Percentiles rank a stretch among this genome's conserved stretches.
Conservation (phyloP, 345 rosid genomes). For the Gossypium anomalum region DNA sequence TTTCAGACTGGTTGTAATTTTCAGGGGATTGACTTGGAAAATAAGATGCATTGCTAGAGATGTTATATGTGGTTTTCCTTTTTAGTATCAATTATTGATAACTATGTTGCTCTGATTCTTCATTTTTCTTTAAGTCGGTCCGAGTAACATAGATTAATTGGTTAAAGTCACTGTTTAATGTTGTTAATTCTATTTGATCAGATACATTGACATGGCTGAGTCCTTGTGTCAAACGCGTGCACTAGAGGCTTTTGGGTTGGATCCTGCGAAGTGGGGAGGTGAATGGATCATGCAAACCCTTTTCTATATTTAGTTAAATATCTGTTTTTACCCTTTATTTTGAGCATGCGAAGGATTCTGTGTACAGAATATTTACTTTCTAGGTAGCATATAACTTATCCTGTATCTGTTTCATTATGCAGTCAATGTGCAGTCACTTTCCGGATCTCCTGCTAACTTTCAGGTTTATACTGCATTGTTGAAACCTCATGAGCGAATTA, state of each 20-base stretch:
- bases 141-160: not conserved
- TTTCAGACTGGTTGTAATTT: not conserved
- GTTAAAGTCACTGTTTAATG: not conserved
- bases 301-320: not conserved
- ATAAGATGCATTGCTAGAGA: not conserved
- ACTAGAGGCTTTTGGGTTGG: slow-evolving; percentile 72
- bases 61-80: not conserved
- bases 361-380: slow-evolving; percentile 1
- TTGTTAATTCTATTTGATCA: slow-evolving; percentile 19
- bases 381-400: slow-evolving; percentile 11
- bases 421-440: slow-evolving; percentile 93
- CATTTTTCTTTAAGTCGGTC: not conserved
- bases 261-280: slow-evolving; percentile 97
- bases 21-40: not conserved
- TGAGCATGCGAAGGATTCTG: not conserved
- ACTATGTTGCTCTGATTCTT: not conserved
- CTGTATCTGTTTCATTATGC: slow-evolving; percentile 23
- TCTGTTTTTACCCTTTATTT: not conserved
- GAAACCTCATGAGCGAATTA: slow-evolving; percentile 93
- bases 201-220: slow-evolving; percentile 96
- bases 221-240: slow-evolving; percentile 88
- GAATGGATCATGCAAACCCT: slow-evolving; percentile 12
- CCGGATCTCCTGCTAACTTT: slow-evolving; percentile 96
- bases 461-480: slow-evolving; percentile 85
- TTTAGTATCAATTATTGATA: not conserved